phyloP scores from a whole-genome alignment of 805 yeast genomes.

The Saccharomycopsis selenospora region DNA sequence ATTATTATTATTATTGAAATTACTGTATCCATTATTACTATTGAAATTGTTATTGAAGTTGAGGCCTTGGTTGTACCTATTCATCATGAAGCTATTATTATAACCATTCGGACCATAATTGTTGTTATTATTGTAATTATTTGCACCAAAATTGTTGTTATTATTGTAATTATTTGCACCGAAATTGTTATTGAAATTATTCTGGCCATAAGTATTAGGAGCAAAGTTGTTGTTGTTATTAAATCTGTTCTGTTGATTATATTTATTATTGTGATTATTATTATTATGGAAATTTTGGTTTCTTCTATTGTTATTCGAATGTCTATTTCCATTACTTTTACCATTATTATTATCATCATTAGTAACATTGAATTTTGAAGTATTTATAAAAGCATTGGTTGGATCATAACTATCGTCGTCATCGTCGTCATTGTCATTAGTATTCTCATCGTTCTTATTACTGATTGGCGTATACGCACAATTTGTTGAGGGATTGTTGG shows the following conservation, averaged over 20 bases:
- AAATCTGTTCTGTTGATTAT: neutral
- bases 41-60: neutral
- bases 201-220: neutral
- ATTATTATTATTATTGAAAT: neutral
- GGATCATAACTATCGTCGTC: constrained; percentile 1
- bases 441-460: neutral
- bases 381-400: neutral
- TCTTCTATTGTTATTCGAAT: no score
- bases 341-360: no score
- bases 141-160: neutral
- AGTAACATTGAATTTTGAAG: no score
- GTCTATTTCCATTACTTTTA: no score
- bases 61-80: neutral
- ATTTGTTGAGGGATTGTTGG: neutral
- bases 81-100: no score
- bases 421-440: neutral
- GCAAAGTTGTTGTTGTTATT: neutral
- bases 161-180: neutral
- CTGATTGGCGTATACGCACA: constrained; percentile 1
- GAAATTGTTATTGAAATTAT: neutral
- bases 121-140: neutral
- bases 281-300: no score
- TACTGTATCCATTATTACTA: neutral
- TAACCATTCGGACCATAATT: no score
- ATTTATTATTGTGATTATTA: no score